Evolutionary conservation across 2,329 filamentous ascomycete species (phyloP).

Genomic region (Ceratocystis destructans): DNA sequence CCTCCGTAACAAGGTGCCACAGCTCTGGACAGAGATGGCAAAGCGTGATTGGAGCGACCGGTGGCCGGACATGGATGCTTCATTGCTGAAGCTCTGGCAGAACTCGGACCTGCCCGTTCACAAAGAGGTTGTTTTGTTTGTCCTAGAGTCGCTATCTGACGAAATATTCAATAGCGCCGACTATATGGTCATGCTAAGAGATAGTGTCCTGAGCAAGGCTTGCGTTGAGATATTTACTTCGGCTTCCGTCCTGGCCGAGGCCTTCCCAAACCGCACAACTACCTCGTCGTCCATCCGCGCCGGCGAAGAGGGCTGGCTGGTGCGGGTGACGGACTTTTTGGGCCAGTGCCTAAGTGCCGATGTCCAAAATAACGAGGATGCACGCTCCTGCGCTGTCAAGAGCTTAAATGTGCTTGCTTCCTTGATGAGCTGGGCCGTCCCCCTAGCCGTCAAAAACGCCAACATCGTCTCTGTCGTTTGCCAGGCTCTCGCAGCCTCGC

Average conservation of each 20-base stretch:
- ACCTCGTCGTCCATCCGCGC: conserved; percentile 52
- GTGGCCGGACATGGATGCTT: conserved; percentile 88
- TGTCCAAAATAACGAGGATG: conserved; percentile 49
- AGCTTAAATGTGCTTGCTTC: conserved; percentile 65
- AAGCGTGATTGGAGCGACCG: conserved; percentile 86
- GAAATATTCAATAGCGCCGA: conserved; percentile 91
- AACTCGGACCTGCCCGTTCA: conserved; percentile 45
- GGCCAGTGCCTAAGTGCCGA: conserved; percentile 56
- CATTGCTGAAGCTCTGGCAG: conserved; percentile 75
- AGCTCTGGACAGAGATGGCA: conserved; percentile 87
- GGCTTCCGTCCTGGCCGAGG: conserved; percentile 55
- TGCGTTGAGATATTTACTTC: conserved; percentile 93
- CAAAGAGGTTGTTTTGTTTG: conserved; percentile 75
- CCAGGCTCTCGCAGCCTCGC: conserved; percentile 53
- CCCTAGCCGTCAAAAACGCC: conserved; percentile 61
- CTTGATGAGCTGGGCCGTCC: conserved; percentile 74
- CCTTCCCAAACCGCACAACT: conserved; percentile 59
- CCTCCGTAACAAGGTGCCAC: conserved; percentile 82
- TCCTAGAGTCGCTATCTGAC: conserved; percentile 84
- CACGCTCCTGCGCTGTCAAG: conserved; percentile 59
- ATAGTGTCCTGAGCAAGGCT: conserved; percentile 71
- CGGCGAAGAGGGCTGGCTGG: conserved; percentile 77
- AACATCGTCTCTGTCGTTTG: conserved; percentile 58
- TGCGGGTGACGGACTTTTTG: conserved; percentile 60
- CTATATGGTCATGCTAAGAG: conserved; percentile 66